Conservation (phyloP, 257 asterid genomes). For the Handroanthus guayacan region DNA sequence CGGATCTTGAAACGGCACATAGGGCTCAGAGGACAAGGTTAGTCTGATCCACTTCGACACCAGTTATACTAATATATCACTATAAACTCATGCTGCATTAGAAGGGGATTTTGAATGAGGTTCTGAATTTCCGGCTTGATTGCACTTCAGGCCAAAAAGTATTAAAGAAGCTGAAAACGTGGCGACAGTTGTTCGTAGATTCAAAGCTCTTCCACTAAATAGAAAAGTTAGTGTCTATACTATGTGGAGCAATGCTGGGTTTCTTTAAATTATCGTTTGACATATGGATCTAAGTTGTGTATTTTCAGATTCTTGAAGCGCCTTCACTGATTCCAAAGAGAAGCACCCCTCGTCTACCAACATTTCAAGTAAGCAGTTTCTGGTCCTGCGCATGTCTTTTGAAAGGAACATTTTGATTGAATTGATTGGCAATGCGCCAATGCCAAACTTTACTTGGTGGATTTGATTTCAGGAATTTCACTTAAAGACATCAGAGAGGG, state of each 20-base stretch:
- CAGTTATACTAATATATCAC: slow-evolving; percentile 18
- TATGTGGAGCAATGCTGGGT: not conserved
- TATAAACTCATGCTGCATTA: slow-evolving; percentile 1
- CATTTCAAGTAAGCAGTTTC: slow-evolving; percentile 67
- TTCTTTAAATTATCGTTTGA: slow-evolving; percentile 30
- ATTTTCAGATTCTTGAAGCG: slow-evolving; percentile 77
- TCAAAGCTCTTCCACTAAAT: slow-evolving; percentile 91
- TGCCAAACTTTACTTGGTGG: slow-evolving; percentile 35
- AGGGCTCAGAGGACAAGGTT: slow-evolving; percentile 82
- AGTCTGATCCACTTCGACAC: slow-evolving; percentile 24
- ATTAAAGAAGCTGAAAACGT: slow-evolving; percentile 52
- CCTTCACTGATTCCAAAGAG: slow-evolving; percentile 81
- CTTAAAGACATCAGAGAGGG: slow-evolving; percentile 89
- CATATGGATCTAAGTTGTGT: slow-evolving; percentile 31
- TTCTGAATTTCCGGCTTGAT: slow-evolving; percentile 29
- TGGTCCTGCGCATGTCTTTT: not conserved
- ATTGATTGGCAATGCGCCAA: slow-evolving; percentile 4
- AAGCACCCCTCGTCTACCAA: slow-evolving; percentile 71
- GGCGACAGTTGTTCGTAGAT: slow-evolving; percentile 60
- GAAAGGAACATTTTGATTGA: not conserved
- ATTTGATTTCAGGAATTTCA: slow-evolving; percentile 78
- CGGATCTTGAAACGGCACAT: slow-evolving; percentile 78
- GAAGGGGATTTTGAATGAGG: not conserved
- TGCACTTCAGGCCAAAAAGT: slow-evolving; percentile 63
- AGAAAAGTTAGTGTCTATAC: slow-evolving; percentile 67